These are phyloP conservation scores for Ophiostoma montium DNA, from an alignment of 2,329 filamentous ascomycete species.

Conservation along the genomic window DNA sequence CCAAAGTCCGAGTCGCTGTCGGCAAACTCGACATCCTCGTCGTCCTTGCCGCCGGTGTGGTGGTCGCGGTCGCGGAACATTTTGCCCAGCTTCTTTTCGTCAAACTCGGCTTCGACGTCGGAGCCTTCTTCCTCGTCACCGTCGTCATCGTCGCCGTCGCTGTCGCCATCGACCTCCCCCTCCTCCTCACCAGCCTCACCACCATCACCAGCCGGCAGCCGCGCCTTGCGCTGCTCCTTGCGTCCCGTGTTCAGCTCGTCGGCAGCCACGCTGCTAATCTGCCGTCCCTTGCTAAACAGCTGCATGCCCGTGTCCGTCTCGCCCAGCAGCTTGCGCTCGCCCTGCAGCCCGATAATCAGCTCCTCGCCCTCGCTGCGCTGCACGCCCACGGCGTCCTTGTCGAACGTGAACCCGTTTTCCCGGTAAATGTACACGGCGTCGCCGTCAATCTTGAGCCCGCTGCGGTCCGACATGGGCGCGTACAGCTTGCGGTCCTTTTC, in stretches of 20 bases:
- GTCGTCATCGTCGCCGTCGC: conserved; percentile 30
- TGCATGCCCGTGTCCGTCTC: conserved; percentile 70
- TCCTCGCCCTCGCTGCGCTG: conserved; percentile 91
- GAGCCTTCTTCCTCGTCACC: conserved; percentile 31
- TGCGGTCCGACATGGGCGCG: conserved; percentile 96
- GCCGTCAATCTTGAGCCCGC: conserved; percentile 88
- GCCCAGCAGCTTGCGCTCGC: conserved; percentile 67
- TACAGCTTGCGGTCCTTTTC: conserved; percentile 96
- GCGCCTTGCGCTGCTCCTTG: conserved; percentile 41
- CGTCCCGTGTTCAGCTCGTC: conserved; percentile 47
- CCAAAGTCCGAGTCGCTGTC: conserved; percentile 96
- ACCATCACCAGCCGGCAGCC: conserved; percentile 39
- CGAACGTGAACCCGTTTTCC: conserved; percentile 62
- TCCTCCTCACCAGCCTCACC: conserved; percentile 41
- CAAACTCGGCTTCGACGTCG: conserved; percentile 42
- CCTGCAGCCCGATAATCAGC: conserved; percentile 80
- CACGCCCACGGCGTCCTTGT: conserved; percentile 47
- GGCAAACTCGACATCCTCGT: conserved; percentile 76
- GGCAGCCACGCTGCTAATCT: conserved; percentile 43
- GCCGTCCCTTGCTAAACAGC: conserved; percentile 66
- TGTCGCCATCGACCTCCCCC: conserved; percentile 22
- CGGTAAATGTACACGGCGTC: conserved; percentile 83
- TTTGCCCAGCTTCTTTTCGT: conserved; percentile 44
- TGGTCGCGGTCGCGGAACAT: conserved; percentile 42
- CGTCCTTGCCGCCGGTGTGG: conserved; percentile 28